phyloP scores from a whole-genome alignment of 257 asterid genomes.

The Nyctanthes arbortristis region DNA sequence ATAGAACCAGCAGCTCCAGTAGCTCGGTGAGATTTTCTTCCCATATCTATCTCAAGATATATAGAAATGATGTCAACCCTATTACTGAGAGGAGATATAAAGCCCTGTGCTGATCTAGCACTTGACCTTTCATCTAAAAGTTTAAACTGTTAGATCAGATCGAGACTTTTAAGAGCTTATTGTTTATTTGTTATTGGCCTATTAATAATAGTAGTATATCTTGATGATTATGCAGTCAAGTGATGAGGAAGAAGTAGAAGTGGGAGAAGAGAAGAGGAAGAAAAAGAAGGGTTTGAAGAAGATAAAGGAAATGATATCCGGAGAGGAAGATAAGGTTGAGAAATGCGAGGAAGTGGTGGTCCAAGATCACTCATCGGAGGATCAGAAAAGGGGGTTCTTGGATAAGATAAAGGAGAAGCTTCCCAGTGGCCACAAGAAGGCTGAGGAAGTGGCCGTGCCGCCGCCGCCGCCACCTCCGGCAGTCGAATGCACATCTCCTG shows the following conservation, averaged over 20 bases:
- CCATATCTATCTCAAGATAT: too few relatives aligned
- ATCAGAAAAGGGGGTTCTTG: slow-evolving; percentile 76
- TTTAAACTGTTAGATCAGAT: too few relatives aligned
- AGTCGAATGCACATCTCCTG: slow-evolving; percentile 32
- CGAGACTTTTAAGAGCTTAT: too few relatives aligned
- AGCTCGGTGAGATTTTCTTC: slow-evolving; percentile 67
- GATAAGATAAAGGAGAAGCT: slow-evolving; percentile 79
- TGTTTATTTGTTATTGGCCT: too few relatives aligned
- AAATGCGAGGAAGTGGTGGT: slow-evolving; percentile 35
- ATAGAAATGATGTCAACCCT: too few relatives aligned
- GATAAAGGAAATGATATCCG: slow-evolving; percentile 50
- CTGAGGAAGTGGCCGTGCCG: slow-evolving; percentile 47
- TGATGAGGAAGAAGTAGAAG: slow-evolving; percentile 75
- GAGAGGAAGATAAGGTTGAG: slow-evolving; percentile 37
- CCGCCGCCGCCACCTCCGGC: slow-evolving; percentile 29
- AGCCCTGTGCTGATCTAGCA: too few relatives aligned
- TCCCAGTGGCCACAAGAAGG: slow-evolving; percentile 71
- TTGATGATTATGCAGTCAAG: slow-evolving; percentile 56
- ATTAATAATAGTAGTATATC: too few relatives aligned
- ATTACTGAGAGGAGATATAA: too few relatives aligned
- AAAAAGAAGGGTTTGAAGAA: slow-evolving; percentile 74
- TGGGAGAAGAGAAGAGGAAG: slow-evolving; percentile 66
- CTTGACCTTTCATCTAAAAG: too few relatives aligned
- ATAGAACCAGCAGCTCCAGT: slow-evolving; percentile 57
- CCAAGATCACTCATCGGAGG: slow-evolving; percentile 36